Conservation (phyloP, 495 filamentous ascomycete species). For the Pyrenopolyporus hunteri region DNA sequence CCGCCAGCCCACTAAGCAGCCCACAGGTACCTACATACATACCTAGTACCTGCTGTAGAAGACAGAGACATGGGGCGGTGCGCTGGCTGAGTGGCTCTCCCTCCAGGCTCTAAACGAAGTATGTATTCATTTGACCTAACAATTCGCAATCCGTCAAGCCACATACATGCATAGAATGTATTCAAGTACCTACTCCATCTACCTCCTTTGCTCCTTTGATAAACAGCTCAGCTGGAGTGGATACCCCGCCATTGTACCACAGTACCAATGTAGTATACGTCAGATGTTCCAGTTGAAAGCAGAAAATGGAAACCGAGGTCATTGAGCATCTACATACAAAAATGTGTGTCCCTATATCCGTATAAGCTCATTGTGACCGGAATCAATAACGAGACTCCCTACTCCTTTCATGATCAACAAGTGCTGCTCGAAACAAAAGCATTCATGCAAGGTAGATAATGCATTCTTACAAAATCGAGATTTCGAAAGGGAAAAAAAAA, state of each 20-base stretch:
- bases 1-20: not conserved
- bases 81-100: not conserved
- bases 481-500: not conserved
- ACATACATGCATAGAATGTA: constrained; percentile 10
- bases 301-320: constrained; percentile 1
- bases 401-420: constrained; percentile 4
- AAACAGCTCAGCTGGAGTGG: constrained; percentile 7
- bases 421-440: constrained; percentile 18
- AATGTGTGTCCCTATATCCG: not conserved
- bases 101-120: not conserved
- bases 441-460: constrained; percentile 26
- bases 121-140: not conserved
- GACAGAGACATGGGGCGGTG: constrained; percentile 27
- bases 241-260: constrained; percentile 29
- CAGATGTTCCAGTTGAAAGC: not conserved
- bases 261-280: too few relatives aligned
- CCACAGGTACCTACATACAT: not conserved
- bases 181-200: too few relatives aligned
- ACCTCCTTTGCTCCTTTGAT: too few relatives aligned
- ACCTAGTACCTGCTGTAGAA: too few relatives aligned
- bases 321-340: not conserved
- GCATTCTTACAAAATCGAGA: not conserved
- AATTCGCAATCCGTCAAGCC: constrained; percentile 25
- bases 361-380: too few relatives aligned
- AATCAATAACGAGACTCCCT: too few relatives aligned